Percentiles rank a stretch among this genome's conserved stretches.
Conservation (phyloP, 2,329 filamentous ascomycete species). For the Neonectria coccinea region DNA sequence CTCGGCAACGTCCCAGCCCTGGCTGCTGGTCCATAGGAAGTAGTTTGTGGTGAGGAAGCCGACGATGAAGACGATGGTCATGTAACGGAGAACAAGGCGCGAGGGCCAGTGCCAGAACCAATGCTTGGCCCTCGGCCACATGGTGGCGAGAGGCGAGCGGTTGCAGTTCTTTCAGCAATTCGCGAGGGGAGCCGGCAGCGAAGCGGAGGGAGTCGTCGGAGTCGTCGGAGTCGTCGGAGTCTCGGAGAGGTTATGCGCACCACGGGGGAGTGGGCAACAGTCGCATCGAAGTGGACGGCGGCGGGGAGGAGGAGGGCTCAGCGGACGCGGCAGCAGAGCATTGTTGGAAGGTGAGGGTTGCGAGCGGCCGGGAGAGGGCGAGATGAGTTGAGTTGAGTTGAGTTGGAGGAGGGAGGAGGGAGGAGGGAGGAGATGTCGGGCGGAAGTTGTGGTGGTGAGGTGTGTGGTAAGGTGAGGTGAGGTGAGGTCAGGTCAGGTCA, state of each 20-base stretch:
- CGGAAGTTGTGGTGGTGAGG: conserved; percentile 6
- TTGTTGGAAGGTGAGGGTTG: conserved; percentile 31
- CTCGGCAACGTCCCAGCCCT: conserved; percentile 43
- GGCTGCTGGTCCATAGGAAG: conserved; percentile 46
- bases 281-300: conserved; percentile 38
- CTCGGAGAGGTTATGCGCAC: conserved; percentile 40
- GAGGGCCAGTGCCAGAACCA: conserved; percentile 46
- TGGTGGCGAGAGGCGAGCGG: conserved; percentile 23
- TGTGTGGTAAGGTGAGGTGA: conserved; percentile 22
- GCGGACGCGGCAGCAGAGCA: conserved; percentile 33
- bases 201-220: conserved; percentile 17
- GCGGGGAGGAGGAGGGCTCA: conserved; percentile 32
- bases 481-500: conserved; percentile 35
- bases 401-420: conserved; percentile 6
- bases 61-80: conserved; percentile 41
- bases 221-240: background rate
- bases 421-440: background rate
- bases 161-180: conserved; percentile 18
- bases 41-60: conserved; percentile 48
- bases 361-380: background rate
- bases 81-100: conserved; percentile 47
- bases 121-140: conserved; percentile 45
- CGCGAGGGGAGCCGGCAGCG: conserved; percentile 26
- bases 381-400: conserved; percentile 2
- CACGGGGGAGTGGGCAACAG: conserved; percentile 36